Evolutionary conservation across 805 yeast genomes (phyloP), one percentile per base, ranked within the genome.

Genomic region (Tetrapisispora nanseiensis): DNA sequence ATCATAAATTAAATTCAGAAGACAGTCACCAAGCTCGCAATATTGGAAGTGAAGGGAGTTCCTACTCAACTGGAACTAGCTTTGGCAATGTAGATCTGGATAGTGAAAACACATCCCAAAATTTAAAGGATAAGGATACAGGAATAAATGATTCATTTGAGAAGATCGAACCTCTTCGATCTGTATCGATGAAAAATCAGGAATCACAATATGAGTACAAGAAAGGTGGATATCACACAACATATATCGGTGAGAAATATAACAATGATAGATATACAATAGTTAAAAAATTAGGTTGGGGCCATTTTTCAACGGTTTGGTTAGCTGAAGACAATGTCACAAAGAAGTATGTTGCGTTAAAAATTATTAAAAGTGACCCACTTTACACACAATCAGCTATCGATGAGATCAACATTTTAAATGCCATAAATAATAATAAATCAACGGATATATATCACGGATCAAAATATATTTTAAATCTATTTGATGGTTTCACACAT

Each of bases 241-340:
- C 94, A 11, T 78, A 65, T 50, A 77, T 86, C 36, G 97, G 97
- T 6, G 98, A 94, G 59, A 64, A 65, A 18, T 90, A 82, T 63
- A 83, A 86, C 51, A 69, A 82, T 43, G 77, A 77, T n/a, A 75
- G 83, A 46, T 92, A 92, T 60, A 71, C 79, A 1, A 65, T 92
- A 37, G 86, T 85, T 24, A 75, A 97, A 46, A 92, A 92, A 59
- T 69, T 92, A 3, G 99, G 99, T 0, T 92, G 99, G 99, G 99
- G 99, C 29, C 97, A 92, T 64, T 92, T 92, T 59, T 82, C 95
- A 19, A 92, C 95, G 1, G 97, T 86, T 18, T 89, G 96, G 97
- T 69, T 85, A 23, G 97, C 96, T 5, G 72, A 66, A 46, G 80
- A 76, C 43, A 65, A 68, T 40, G 44, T 41, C n/a, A 67, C 70